phyloP scores from a whole-genome alignment of 495 filamentous ascomycete genomes.

The Aspergillus sclerotiicarbonarius region DNA sequence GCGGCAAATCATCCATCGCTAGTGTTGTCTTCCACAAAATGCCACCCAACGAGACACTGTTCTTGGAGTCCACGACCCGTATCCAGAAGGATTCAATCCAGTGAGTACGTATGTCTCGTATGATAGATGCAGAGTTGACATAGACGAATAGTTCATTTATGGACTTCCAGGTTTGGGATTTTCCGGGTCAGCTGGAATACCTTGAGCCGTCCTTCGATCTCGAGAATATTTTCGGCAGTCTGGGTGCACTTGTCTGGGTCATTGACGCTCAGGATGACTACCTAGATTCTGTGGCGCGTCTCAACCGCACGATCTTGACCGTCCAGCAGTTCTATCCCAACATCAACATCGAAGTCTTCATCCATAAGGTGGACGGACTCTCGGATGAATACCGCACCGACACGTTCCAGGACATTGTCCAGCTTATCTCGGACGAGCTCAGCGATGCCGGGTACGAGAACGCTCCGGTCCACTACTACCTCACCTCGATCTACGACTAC shows the following conservation, averaged over 20 bases:
- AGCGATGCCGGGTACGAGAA: slow-evolving; percentile 89
- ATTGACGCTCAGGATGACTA: slow-evolving; percentile 98
- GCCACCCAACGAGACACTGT: slow-evolving; percentile 90
- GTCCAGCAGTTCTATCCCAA: slow-evolving; percentile 83
- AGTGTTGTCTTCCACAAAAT: slow-evolving; percentile 98
- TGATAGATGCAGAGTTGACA: background rate
- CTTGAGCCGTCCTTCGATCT: slow-evolving; percentile 83
- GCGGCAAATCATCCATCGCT: slow-evolving; percentile 95
- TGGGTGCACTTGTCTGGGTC: slow-evolving; percentile 95
- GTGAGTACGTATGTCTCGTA: slow-evolving; percentile 45
- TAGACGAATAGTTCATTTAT: slow-evolving; percentile 74
- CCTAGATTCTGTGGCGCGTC: slow-evolving; percentile 78
- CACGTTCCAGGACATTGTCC: slow-evolving; percentile 89
- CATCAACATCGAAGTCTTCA: slow-evolving; percentile 96
- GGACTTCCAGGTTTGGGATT: slow-evolving; percentile 98
- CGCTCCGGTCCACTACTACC: slow-evolving; percentile 85
- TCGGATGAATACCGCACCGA: slow-evolving; percentile 93
- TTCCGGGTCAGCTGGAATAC: slow-evolving; percentile 90
- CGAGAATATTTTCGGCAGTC: slow-evolving; percentile 87
- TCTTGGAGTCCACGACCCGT: slow-evolving; percentile 86
- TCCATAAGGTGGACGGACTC: slow-evolving; percentile 95
- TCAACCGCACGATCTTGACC: slow-evolving; percentile 82
- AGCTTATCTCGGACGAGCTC: slow-evolving; percentile 95
- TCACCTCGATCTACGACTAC: slow-evolving; percentile 97
- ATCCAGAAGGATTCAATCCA: slow-evolving; percentile 92